A percentile compares a stretch with the other conserved stretches of the same genome.
Conservation (phyloP, 805 yeast genomes). For the Danielia reshetovae region DNA sequence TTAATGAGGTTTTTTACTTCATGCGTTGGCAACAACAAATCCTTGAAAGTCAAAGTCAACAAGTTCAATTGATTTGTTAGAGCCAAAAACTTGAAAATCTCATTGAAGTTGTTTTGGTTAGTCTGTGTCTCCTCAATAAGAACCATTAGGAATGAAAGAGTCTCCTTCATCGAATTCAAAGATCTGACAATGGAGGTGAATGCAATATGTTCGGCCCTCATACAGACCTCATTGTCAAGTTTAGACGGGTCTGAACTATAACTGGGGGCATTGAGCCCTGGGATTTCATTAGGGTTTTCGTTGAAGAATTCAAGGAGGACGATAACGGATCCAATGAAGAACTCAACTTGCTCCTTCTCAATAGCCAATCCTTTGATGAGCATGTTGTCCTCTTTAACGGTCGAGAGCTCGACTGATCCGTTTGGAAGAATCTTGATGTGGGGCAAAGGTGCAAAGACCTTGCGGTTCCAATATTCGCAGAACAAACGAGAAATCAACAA, state of each 20-base stretch:
- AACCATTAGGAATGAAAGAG: slow-evolving; percentile 80
- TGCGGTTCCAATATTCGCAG: slow-evolving; percentile 72
- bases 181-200: slow-evolving; percentile 73
- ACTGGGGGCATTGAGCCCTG: slow-evolving; percentile 57
- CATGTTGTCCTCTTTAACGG: slow-evolving; percentile 41
- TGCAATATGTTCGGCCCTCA: slow-evolving; percentile 90
- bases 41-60: slow-evolving; percentile 63
- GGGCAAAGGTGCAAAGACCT: slow-evolving; percentile 53
- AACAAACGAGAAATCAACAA: slow-evolving; percentile 74
- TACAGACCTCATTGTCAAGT: slow-evolving; percentile 60
- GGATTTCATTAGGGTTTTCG: slow-evolving; percentile 58
- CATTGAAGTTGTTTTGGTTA: slow-evolving; percentile 46
- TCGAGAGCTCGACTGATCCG: slow-evolving; percentile 37
- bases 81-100: slow-evolving; percentile 66
- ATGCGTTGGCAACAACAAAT: slow-evolving; percentile 69
- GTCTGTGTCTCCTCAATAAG: slow-evolving; percentile 66
- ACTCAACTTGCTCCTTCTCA: slow-evolving; percentile 54
- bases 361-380: slow-evolving; percentile 44
- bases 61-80: slow-evolving; percentile 66
- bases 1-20: slow-evolving; percentile 64
- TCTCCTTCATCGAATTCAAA: slow-evolving; percentile 78
- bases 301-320: slow-evolving; percentile 68
- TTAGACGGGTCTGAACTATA: slow-evolving; percentile 47
- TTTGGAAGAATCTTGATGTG: slow-evolving; percentile 33
- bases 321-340: slow-evolving; percentile 64